Percentiles rank a stretch among this genome's conserved stretches.
Evolutionary conservation across 352 stramenopile species (phyloP).

Genomic region (Phytophthora cactorum): DNA sequence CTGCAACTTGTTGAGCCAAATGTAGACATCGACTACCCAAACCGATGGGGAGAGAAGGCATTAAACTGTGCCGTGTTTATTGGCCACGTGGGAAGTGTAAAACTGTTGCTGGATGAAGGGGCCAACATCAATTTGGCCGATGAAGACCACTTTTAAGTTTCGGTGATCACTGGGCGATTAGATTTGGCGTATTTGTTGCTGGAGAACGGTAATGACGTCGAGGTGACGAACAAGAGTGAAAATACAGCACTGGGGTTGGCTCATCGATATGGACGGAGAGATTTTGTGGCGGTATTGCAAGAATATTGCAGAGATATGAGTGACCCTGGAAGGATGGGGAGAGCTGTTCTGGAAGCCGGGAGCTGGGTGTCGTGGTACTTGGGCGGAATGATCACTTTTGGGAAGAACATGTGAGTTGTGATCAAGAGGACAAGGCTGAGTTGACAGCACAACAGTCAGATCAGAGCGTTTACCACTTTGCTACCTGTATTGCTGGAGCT

Average conservation of each 20-base stretch:
- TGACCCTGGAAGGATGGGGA: not conserved
- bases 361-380: not conserved
- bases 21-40: not conserved
- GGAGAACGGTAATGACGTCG: not conserved
- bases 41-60: not conserved
- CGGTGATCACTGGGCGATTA: not conserved
- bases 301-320: not conserved
- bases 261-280: not conserved
- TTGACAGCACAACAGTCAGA: no score
- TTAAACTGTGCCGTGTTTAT: not conserved
- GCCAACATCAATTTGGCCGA: not conserved
- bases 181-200: not conserved
- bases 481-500: slow-evolving; percentile 4
- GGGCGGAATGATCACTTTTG: not conserved
- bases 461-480: slow-evolving; percentile 1
- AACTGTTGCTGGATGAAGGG: not conserved
- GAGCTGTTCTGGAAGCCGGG: not conserved
- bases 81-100: not conserved
- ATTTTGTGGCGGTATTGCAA: not conserved
- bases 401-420: not conserved
- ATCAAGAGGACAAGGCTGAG: not conserved
- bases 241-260: not conserved
- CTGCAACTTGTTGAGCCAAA: not conserved
- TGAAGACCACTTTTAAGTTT: not conserved
- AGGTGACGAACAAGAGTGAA: not conserved